These are phyloP conservation scores for Trichosporon faecale DNA, from an alignment of 1,284 basidiomycete genomes.

Conservation along the genomic window DNA sequence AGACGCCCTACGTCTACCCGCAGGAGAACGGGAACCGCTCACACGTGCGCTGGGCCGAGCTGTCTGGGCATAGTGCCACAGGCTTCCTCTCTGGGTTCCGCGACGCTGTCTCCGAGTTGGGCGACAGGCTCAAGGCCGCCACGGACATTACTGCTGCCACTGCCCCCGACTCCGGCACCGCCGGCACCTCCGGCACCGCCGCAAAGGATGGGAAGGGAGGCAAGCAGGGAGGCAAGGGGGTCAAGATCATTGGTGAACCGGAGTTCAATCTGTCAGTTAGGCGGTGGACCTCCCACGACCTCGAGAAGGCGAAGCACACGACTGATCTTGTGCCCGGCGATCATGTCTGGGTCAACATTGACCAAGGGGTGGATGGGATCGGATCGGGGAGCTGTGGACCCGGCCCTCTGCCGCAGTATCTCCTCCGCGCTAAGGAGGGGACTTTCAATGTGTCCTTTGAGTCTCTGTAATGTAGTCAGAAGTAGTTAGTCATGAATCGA, in stretches of 20 bases:
- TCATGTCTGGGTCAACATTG: slow-evolving; percentile 26
- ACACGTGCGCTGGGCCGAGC: slow-evolving; percentile 25
- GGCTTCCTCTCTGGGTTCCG: not conserved
- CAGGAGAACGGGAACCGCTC: slow-evolving; percentile 29
- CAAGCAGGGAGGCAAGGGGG: not conserved
- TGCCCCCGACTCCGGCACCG: not conserved
- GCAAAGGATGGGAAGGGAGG: not conserved
- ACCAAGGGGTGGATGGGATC: slow-evolving; percentile 21
- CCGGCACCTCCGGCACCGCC: no score
- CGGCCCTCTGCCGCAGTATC: slow-evolving; percentile 18
- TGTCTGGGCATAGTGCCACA: not conserved
- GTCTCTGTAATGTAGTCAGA: not conserved
- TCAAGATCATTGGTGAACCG: slow-evolving; percentile 19
- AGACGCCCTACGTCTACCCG: slow-evolving; percentile 30
- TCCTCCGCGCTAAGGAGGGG: slow-evolving; percentile 17
- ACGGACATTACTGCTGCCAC: not conserved
- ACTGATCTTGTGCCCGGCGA: slow-evolving; percentile 18
- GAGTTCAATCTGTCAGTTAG: slow-evolving; percentile 21
- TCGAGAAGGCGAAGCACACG: slow-evolving; percentile 20
- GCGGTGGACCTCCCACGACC: slow-evolving; percentile 21
- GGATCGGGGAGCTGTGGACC: slow-evolving; percentile 25
- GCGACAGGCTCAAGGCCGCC: not conserved
- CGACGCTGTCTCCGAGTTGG: not conserved
- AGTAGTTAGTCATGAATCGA: not conserved
- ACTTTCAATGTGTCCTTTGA: slow-evolving; percentile 11